Conservation (phyloP, 1,284 basidiomycete genomes). For the Rhodotorula sp. region DNA sequence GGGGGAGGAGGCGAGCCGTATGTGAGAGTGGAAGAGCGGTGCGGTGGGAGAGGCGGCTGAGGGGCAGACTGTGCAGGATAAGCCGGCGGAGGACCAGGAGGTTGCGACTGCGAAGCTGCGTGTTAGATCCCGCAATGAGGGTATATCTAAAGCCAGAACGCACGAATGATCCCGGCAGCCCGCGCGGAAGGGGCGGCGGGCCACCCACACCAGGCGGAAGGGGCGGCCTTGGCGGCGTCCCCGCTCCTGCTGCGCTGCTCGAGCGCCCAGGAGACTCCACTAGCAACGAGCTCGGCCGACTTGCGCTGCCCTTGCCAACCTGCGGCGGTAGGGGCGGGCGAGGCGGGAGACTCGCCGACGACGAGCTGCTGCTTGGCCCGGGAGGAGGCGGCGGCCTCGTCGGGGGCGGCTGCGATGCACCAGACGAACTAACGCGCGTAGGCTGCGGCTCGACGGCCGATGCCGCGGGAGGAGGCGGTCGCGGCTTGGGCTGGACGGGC, state of each 20-base stretch:
- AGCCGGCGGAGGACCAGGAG: constrained; percentile 16
- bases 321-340: constrained; percentile 24
- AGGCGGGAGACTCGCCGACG: constrained; percentile 1
- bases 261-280: background rate
- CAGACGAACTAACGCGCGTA: background rate
- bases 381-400: constrained; percentile 12
- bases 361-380: background rate
- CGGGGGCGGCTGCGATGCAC: constrained; percentile 2
- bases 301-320: background rate
- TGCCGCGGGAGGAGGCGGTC: constrained; percentile 5
- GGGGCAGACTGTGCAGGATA: constrained; percentile 8
- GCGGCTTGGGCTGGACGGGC: constrained; percentile 17
- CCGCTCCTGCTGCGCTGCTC: background rate
- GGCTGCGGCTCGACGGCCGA: background rate
- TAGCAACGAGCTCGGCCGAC: background rate
- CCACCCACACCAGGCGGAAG: background rate
- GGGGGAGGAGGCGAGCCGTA: background rate
- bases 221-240: background rate
- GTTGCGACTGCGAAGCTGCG: background rate
- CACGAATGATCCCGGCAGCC: constrained; percentile 16
- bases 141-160: background rate
- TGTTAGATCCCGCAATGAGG: no score
- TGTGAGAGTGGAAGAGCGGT: background rate
- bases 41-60: constrained; percentile 13
- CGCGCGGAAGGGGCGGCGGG: background rate